Base-by-base conservation (phyloP, 2,329 filamentous ascomycete genomes). In the Falciphora oryzae region DNA sequence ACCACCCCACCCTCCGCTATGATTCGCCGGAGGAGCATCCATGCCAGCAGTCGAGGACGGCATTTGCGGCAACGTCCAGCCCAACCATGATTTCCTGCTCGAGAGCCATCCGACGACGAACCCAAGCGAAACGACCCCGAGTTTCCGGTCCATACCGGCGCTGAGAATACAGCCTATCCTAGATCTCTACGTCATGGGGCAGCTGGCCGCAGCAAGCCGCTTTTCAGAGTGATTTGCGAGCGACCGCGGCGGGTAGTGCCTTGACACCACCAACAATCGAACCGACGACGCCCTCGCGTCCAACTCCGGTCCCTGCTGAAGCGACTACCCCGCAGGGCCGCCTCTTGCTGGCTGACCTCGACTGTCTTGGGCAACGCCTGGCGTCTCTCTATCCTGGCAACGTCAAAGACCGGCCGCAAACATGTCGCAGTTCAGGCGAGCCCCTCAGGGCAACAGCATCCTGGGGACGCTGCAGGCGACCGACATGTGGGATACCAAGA, bases 391-490 rank as follows among this genome's bases (percentile, higher is more conserved):
- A 25, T 11, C n/a, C 22, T 18, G 44, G 44, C 44, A 56, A 13
- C n/a, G n/a, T 3, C 61, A 25, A n/a, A n/a, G 2, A 7, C n/a
- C 35, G 4, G 11, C 38, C 22, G 32, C 62, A 13, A 38, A 50
- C 32, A 63, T 63, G 62, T 63, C 62, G 18, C 62, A 63, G 38
- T 63, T 63, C 27, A 38, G 62, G 32, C 62, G 62, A 29, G 62
- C 62, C 57, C 56, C 62, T 10, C 32, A 44, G 62, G 78, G 77
- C 71, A 76, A 74, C 67, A 83, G 83, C 75, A 86, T 96, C 70
- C 81, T 97, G 72, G 86, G 87, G 66, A 90, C 91, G 59, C 81
- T 98, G 71, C 90, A 89, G 72, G 89, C 89, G 68, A 90, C 92
- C 27, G 87, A 92, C 75, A 91, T 97, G 82, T 80, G 93, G 66